Evolutionary conservation across 257 asterid species (phyloP).

Genomic region (Gentiana macrophylla): DNA sequence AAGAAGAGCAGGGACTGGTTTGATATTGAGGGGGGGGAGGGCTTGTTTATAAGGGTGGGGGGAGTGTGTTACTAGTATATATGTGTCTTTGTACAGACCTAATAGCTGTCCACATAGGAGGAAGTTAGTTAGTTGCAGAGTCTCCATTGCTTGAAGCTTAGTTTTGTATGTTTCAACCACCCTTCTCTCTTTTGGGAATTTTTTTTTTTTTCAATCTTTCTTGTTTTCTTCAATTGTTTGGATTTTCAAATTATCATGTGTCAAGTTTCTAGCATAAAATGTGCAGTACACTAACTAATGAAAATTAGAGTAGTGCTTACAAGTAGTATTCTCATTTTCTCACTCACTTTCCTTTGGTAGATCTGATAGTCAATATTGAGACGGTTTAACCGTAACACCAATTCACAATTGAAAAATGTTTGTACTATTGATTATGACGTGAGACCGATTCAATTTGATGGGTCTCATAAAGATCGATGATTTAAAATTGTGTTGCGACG

Average conservation of each 20-base stretch:
- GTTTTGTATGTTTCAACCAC: conserved; percentile 49
- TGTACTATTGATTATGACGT: neutral
- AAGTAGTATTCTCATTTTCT: neutral
- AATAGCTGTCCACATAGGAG: conserved; percentile 27
- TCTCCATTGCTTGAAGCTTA: conserved; percentile 82
- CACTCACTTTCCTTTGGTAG: too few relatives aligned
- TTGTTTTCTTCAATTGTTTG: neutral
- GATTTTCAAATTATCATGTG: neutral
- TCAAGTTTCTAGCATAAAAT: neutral
- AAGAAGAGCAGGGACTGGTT: conserved; percentile 9
- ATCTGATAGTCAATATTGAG: neutral
- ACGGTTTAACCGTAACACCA: neutral
- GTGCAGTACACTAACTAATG: neutral
- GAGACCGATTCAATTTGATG: neutral
- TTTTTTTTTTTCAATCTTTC: conserved; percentile 3
- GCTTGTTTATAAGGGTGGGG: conserved; percentile 26
- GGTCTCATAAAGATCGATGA: too few relatives aligned
- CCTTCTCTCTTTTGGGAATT: conserved; percentile 21
- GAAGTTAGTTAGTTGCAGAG: conserved; percentile 66
- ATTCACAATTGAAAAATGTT: neutral
- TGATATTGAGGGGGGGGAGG: conserved; percentile 12
- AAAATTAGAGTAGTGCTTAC: neutral
- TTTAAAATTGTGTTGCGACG: neutral
- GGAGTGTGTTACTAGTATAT: conserved; percentile 21
- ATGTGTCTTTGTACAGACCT: conserved; percentile 32